A percentile compares a stretch with the other conserved stretches of the same genome.
These are phyloP conservation scores for Lasiodiplodia theobromae DNA, from an alignment of 2,329 filamentous ascomycete genomes.

Conservation along the genomic window DNA sequence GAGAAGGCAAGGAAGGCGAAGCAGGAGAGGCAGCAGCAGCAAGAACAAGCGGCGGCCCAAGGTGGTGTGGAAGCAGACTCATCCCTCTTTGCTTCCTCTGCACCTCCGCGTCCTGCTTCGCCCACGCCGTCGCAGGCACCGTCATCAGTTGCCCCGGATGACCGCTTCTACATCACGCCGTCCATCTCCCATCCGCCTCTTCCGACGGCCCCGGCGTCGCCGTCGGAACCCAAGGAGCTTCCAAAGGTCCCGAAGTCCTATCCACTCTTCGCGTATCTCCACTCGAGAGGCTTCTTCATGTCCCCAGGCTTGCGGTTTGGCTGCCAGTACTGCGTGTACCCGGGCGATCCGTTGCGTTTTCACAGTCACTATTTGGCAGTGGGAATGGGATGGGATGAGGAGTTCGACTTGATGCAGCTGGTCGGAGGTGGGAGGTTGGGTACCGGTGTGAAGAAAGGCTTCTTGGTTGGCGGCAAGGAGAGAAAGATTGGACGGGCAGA, in stretches of 20 bases:
- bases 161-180: constrained; percentile 51
- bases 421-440: constrained; percentile 87
- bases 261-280: constrained; percentile 80
- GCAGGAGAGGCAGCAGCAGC: constrained; percentile 39
- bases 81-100: constrained; percentile 39
- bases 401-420: constrained; percentile 83
- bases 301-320: constrained; percentile 94
- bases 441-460: constrained; percentile 96
- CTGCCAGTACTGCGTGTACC: constrained; percentile 92
- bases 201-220: constrained; percentile 33
- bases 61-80: constrained; percentile 31
- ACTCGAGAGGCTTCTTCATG: constrained; percentile 81
- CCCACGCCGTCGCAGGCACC: neutral
- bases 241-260: constrained; percentile 58
- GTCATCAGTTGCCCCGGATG: constrained; percentile 13
- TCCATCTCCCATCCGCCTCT: constrained; percentile 54
- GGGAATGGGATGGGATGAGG: constrained; percentile 85
- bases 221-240: constrained; percentile 35
- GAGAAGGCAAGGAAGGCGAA: constrained; percentile 37
- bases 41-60: constrained; percentile 36
- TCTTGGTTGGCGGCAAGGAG: constrained; percentile 76
- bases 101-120: constrained; percentile 29
- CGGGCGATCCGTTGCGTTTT: constrained; percentile 91
- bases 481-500: constrained; percentile 32
- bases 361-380: constrained; percentile 93